phyloP scores from a whole-genome alignment of 2,329 filamentous ascomycete genomes.

The Pseudogymnoascus sp. region DNA sequence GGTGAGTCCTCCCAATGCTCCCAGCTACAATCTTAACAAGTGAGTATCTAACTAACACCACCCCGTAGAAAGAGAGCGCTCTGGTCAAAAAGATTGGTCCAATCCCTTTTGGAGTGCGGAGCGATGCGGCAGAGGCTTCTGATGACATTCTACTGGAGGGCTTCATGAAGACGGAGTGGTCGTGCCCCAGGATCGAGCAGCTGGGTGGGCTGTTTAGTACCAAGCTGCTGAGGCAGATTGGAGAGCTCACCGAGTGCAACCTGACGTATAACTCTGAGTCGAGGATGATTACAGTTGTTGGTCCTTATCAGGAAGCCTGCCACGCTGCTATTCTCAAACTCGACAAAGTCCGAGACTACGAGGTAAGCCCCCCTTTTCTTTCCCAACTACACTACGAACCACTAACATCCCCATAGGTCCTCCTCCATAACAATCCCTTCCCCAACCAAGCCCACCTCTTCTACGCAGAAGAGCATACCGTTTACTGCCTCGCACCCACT shows the following conservation, averaged over 20 bases:
- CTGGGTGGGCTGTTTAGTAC: constrained; percentile 16
- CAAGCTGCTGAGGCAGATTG: constrained; percentile 13
- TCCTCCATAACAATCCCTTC: neutral
- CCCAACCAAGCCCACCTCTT: constrained; percentile 18
- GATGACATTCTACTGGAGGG: neutral
- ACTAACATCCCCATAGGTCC: neutral
- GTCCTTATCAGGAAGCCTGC: constrained; percentile 11
- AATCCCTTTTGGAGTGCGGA: neutral
- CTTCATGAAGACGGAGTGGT: constrained; percentile 14
- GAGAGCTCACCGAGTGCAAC: constrained; percentile 18
- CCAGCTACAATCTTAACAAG: neutral
- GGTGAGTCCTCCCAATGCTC: neutral
- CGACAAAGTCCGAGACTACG: constrained; percentile 21
- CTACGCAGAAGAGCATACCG: constrained; percentile 20
- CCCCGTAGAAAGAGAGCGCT: neutral
- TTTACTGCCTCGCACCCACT: constrained; percentile 19
- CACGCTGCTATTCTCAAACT: constrained; percentile 21
- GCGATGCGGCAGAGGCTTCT: neutral
- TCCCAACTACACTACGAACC: neutral
- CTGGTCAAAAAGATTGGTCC: neutral
- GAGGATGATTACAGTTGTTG: constrained; percentile 19
- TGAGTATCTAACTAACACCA: neutral
- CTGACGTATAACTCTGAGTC: constrained; percentile 17
- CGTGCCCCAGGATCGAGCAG: constrained; percentile 9
- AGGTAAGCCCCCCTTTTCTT: constrained; percentile 16